phyloP scores from a whole-genome alignment of 768 basidiomycete genomes.

The Pholiota molesta region DNA sequence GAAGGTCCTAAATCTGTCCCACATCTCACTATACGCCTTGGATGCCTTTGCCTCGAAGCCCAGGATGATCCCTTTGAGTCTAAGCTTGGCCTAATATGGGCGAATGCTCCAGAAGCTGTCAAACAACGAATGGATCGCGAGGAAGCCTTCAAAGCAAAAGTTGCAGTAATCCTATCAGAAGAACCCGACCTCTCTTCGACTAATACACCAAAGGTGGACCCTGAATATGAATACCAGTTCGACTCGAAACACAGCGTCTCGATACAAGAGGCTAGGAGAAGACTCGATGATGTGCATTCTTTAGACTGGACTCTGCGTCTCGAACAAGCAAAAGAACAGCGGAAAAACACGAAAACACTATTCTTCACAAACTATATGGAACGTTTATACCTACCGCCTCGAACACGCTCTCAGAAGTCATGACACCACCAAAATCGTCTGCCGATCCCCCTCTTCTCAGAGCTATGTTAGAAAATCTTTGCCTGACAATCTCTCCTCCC shows the following conservation, averaged over 20 bases:
- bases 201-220: conserved; percentile 17
- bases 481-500: conserved; percentile 57
- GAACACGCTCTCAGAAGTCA: conserved; percentile 44
- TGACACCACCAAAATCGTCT: conserved; percentile 36
- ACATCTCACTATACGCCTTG: conserved; percentile 56
- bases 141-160: conserved; percentile 80
- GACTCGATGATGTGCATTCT: conserved; percentile 71
- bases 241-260: conserved; percentile 65
- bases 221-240: conserved; percentile 64
- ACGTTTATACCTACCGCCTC: conserved; percentile 27
- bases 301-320: conserved; percentile 72
- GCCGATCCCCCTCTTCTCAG: conserved; percentile 72
- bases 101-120: conserved; percentile 72
- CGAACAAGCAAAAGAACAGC: conserved; percentile 48
- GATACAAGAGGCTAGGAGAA: conserved; percentile 68
- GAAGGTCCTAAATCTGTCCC: conserved; percentile 79
- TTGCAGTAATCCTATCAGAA: conserved; percentile 58
- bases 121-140: conserved; percentile 73
- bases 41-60: conserved; percentile 72
- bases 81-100: conserved; percentile 72
- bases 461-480: conserved; percentile 58
- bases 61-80: conserved; percentile 87
- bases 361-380: conserved; percentile 49
- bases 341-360: conserved; percentile 48
- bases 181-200: conserved; percentile 35